Percentiles rank a stretch among this genome's conserved stretches.
Evolutionary conservation across 2,329 filamentous ascomycete genomes (phyloP).

Genomic region (Pestalotiopsis sp.): DNA sequence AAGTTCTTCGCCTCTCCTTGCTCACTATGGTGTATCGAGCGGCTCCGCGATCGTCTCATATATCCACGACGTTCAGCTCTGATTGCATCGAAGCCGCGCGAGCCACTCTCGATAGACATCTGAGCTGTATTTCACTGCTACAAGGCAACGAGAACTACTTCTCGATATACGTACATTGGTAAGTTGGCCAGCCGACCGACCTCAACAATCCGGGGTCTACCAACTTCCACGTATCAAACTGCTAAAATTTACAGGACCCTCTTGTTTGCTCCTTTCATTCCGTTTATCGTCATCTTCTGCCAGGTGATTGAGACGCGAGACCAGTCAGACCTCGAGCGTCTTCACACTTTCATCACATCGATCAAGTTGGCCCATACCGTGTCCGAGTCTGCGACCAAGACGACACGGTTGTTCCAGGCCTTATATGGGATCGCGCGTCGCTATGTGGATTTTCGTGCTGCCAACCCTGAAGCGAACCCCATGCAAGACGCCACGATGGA

Average conservation of each 20-base stretch:
- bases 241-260: conserved; percentile 44
- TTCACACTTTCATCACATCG: conserved; percentile 58
- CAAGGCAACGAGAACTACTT: conserved; percentile 41
- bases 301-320: conserved; percentile 55
- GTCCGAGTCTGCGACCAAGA: conserved; percentile 61
- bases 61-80: conserved; percentile 45
- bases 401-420: conserved; percentile 63
- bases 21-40: conserved; percentile 55
- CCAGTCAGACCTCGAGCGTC: conserved; percentile 50
- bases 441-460: conserved; percentile 52
- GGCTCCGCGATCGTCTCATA: conserved; percentile 46
- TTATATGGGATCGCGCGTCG: conserved; percentile 62
- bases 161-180: conserved; percentile 56
- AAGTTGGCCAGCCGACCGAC: conserved; percentile 16
- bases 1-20: conserved; percentile 50
- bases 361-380: conserved; percentile 51
- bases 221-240: neutral
- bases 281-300: conserved; percentile 62
- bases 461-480: conserved; percentile 44
- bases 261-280: conserved; percentile 58
- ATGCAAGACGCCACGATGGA: neutral
- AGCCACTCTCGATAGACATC: conserved; percentile 47
- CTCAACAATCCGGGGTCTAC: neutral
- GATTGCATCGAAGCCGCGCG: conserved; percentile 53
- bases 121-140: conserved; percentile 46